Evolutionary conservation across 345 rosid species (phyloP).

Genomic region (Mallotus nudiflorus): DNA sequence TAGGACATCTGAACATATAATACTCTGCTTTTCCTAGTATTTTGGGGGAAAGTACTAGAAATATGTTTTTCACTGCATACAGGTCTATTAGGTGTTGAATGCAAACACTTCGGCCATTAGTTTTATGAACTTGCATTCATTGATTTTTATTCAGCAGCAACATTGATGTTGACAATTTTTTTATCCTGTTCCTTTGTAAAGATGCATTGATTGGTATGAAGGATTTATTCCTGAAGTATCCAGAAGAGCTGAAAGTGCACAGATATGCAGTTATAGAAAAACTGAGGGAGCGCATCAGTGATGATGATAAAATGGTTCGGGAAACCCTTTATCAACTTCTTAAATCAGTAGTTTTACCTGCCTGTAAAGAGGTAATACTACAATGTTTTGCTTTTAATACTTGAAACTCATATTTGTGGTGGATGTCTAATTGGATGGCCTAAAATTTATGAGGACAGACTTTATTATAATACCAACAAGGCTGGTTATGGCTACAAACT

Average conservation of each 20-base stretch:
- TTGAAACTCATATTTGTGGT: constrained; percentile 2
- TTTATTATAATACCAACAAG: too few species aligned
- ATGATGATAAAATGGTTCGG: constrained; percentile 64
- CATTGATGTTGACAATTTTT: constrained; percentile 1
- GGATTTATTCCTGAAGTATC: constrained; percentile 66
- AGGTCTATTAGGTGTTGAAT: too few species aligned
- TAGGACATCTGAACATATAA: not conserved
- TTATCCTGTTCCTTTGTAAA: constrained; percentile 34
- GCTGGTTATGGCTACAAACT: not conserved
- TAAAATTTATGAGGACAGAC: not conserved
- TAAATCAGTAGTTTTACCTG: constrained; percentile 58
- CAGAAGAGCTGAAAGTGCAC: constrained; percentile 60
- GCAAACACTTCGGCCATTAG: too few species aligned
- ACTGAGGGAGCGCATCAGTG: constrained; percentile 67
- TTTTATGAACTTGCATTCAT: not conserved
- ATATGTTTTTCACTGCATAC: too few species aligned
- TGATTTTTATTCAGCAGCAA: not conserved
- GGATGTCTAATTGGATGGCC: not conserved
- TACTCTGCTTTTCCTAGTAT: too few species aligned
- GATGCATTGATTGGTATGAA: constrained; percentile 76
- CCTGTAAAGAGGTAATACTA: constrained; percentile 62
- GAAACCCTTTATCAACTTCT: constrained; percentile 61
- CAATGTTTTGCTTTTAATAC: not conserved
- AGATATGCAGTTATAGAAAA: constrained; percentile 59
- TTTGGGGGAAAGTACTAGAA: too few species aligned